Conservation (phyloP, 208 protist species). For the Leishmania braziliensis region DNA sequence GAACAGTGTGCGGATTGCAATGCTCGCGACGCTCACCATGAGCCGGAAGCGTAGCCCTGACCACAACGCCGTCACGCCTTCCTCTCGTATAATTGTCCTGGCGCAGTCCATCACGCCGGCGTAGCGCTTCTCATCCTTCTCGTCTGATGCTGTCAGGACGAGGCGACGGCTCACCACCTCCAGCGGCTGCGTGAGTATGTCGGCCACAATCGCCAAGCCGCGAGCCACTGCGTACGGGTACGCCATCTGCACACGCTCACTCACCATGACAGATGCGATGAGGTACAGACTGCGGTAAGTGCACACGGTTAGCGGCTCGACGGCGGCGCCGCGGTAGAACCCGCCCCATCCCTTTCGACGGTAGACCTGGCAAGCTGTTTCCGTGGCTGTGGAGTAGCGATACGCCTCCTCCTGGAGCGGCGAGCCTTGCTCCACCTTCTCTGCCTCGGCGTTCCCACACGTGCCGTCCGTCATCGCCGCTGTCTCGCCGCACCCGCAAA, state of each 20-base stretch:
- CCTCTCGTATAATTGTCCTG: conserved; percentile 64
- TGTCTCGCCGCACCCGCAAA: neutral
- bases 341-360: conserved; percentile 57
- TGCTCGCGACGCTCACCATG: conserved; percentile 37
- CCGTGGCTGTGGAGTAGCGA: conserved; percentile 60
- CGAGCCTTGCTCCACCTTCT: neutral
- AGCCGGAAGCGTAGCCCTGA: conserved; percentile 54
- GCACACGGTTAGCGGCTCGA: conserved; percentile 69
- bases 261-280: conserved; percentile 35
- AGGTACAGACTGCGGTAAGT: conserved; percentile 72
- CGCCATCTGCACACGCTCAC: conserved; percentile 33
- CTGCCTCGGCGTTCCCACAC: neutral
- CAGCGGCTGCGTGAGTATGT: conserved; percentile 71
- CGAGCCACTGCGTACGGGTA: conserved; percentile 65
- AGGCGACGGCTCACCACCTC: conserved; percentile 82
- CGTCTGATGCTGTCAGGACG: conserved; percentile 67
- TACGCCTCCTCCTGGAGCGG: conserved; percentile 46
- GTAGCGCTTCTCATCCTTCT: conserved; percentile 46
- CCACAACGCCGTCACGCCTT: conserved; percentile 80
- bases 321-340: conserved; percentile 65
- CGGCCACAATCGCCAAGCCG: conserved; percentile 57
- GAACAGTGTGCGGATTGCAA: conserved; percentile 29
- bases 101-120: conserved; percentile 63
- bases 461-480: neutral
- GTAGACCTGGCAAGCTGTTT: conserved; percentile 57